phyloP scores from a whole-genome alignment of 2,329 filamentous ascomycete species.

The Botrytis byssoidea region DNA sequence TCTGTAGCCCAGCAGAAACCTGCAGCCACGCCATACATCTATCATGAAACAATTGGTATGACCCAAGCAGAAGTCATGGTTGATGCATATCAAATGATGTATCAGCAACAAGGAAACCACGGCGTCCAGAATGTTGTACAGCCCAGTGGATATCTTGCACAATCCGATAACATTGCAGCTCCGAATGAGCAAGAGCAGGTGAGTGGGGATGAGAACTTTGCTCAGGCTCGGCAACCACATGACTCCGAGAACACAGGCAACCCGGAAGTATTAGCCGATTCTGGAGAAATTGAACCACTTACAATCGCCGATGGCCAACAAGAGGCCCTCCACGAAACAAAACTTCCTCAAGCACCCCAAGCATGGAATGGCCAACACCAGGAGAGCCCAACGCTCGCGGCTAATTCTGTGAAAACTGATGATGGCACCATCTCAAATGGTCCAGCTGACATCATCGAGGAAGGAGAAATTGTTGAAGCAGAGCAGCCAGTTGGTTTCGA shows the following conservation, averaged over 20 bases:
- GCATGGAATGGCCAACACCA: not conserved
- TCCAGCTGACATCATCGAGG: not conserved
- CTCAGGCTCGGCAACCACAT: not conserved
- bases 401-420: not conserved
- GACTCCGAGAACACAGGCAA: too few relatives aligned
- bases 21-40: not conserved
- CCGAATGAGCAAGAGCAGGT: not conserved
- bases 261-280: fast-evolving
- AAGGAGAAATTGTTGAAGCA: not conserved
- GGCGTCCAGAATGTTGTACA: not conserved
- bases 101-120: not conserved
- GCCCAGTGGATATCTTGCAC: not conserved
- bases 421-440: not conserved
- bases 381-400: fast-evolving
- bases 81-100: not conserved
- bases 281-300: fast-evolving
- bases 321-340: not conserved
- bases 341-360: not conserved
- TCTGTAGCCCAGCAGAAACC: not conserved
- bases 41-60: not conserved
- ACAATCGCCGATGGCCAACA: not conserved
- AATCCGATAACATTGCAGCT: not conserved
- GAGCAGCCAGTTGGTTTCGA: not conserved
- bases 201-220: too few relatives aligned
- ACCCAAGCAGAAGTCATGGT: not conserved